Evolutionary conservation across 2,329 filamentous ascomycete genomes (phyloP), one percentile per base, ranked within the genome.

Genomic region (Massarina eburnea): DNA sequence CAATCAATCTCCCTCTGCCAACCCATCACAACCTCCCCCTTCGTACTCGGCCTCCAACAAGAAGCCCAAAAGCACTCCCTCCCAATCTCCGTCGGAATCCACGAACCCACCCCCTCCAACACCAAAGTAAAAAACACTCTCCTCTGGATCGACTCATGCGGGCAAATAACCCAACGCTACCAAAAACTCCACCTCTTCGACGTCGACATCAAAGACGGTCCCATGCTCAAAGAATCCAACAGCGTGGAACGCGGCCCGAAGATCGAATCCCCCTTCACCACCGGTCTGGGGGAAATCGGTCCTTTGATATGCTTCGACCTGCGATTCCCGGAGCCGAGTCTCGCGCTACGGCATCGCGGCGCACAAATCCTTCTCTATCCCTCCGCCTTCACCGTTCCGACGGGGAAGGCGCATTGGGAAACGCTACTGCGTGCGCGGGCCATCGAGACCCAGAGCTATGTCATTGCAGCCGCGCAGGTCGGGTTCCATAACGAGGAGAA

Each of bases 101-200:
- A 96, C 71, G 65, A 68, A 26, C 66, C 66, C 2, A 73, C 73
- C 45, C 45, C 69, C 14, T 67, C 73, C 32, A 70, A 68, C 15
- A 73, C 75, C 30, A 76, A 78, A 43, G 77, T 88, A 30, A 80
- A 79, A 49, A 88, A 88, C 61, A 82, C 80, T 0, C 72, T 84
- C 21, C 74, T 88, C 36, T 88, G 84, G 83, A 88, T 89, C 52
- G 72, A 83, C 57, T 76, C 79, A 33, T 59, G 73, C 0, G 85
- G 85, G 1, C 62, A 76, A 4, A 82, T 88, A 21, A 70, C 72
- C 1, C 77, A 84, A 12, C 73, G 78, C 17, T 96, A 96, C 72
- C 87, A 95, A 68, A 97, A 97, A 70, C 74, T 96, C 24, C 91
- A 96, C 67, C 79, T 96, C 12, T 96, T 97, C 71, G 90, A 96